Percentiles rank a stretch among this genome's conserved stretches.
These are phyloP conservation scores for Hypoxylon intermedium DNA, from an alignment of 495 filamentous ascomycete species.

Conservation along the genomic window DNA sequence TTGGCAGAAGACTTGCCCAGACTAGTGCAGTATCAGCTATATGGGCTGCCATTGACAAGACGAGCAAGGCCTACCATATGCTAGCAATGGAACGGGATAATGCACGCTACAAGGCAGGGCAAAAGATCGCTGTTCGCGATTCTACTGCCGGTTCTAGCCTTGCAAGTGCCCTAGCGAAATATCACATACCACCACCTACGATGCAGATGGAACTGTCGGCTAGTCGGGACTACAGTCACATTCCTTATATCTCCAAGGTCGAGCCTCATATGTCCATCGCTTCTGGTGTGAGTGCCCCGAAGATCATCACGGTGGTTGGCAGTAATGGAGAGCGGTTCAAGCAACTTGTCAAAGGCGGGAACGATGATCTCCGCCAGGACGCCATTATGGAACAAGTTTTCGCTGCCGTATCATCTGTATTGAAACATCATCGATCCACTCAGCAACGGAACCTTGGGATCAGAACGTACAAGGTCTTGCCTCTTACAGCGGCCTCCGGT, in stretches of 20 bases:
- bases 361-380: conserved; percentile 96
- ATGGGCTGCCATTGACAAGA: conserved; percentile 72
- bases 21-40: conserved; percentile 55
- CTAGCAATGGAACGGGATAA: conserved; percentile 73
- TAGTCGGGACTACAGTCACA: conserved; percentile 74
- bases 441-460: conserved; percentile 87
- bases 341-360: conserved; percentile 91
- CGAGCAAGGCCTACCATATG: conserved; percentile 74
- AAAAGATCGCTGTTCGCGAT: conserved; percentile 67
- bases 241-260: conserved; percentile 75
- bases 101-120: conserved; percentile 65
- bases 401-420: conserved; percentile 87
- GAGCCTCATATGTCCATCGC: conserved; percentile 78
- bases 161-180: conserved; percentile 61
- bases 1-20: conserved; percentile 64
- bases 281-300: conserved; percentile 88
- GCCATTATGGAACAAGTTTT: conserved; percentile 99
- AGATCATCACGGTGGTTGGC: conserved; percentile 81
- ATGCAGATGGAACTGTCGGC: conserved; percentile 80
- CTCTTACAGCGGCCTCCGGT: conserved; percentile 81
- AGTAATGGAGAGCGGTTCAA: conserved; percentile 80
- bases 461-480: conserved; percentile 94
- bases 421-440: conserved; percentile 83
- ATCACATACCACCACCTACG: conserved; percentile 83
- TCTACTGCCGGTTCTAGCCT: conserved; percentile 63